Percentiles rank a stretch among this genome's conserved stretches.
phyloP scores from a whole-genome alignment of 164 flowering plant genomes.

The Brasenia schreberi region DNA sequence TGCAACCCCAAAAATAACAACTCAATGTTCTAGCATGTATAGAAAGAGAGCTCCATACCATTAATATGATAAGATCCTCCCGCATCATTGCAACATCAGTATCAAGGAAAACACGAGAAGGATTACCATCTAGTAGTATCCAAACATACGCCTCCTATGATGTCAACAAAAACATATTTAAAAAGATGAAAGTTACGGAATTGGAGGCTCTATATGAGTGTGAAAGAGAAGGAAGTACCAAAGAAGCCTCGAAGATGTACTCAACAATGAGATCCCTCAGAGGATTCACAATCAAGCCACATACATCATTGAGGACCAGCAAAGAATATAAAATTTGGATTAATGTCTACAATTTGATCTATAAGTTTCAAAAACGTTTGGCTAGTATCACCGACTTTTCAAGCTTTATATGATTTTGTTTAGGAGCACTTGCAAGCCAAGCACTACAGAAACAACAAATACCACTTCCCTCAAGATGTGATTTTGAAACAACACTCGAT shows the following conservation, averaged over 20 bases:
- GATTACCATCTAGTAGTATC: conserved; percentile 84
- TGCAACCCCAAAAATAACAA: neutral
- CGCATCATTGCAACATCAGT: conserved; percentile 46
- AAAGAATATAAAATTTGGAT: conserved; percentile 1
- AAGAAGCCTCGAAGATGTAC: conserved; percentile 45
- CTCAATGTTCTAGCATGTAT: conserved; percentile 1
- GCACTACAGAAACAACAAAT: too few relatives aligned
- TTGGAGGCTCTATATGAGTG: neutral
- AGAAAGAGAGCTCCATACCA: conserved; percentile 28
- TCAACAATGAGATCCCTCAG: conserved; percentile 57
- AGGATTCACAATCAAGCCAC: conserved; percentile 42
- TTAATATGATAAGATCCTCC: conserved; percentile 59
- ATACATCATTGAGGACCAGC: conserved; percentile 52
- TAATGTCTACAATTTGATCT: too few relatives aligned
- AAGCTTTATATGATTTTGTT: too few relatives aligned
- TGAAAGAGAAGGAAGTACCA: conserved; percentile 28
- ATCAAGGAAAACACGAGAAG: conserved; percentile 66
- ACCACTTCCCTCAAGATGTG: too few relatives aligned
- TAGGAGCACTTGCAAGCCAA: too few relatives aligned
- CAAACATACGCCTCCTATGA: conserved; percentile 58
- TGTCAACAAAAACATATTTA: conserved; percentile 5
- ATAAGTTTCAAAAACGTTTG: too few relatives aligned
- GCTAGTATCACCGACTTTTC: too few relatives aligned
- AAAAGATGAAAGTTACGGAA: neutral
- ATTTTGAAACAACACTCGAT: too few relatives aligned